A percentile compares a stretch with the other conserved stretches of the same genome.
These are phyloP conservation scores for Penicillium palitans DNA, from an alignment of 2,329 filamentous ascomycete species.

Conservation along the genomic window DNA sequence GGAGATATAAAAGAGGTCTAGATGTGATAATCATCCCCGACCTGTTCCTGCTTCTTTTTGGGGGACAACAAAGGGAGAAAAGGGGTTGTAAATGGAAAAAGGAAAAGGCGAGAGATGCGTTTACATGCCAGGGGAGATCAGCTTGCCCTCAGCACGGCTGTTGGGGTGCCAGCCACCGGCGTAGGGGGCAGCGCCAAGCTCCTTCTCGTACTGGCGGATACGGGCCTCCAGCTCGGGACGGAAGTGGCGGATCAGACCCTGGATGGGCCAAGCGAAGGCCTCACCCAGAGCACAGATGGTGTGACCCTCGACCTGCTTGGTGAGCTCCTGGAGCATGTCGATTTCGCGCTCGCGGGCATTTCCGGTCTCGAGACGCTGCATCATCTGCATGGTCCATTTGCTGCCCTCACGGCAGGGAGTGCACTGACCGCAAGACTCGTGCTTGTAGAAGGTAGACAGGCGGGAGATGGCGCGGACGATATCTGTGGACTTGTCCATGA, in stretches of 20 bases:
- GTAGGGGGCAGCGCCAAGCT: constrained; percentile 70
- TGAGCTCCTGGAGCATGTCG: constrained; percentile 98
- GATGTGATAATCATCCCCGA: constrained; percentile 14
- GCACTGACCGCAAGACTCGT: constrained; percentile 98
- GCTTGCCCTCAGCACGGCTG: constrained; percentile 72
- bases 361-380: constrained; percentile 92
- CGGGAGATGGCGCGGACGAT: constrained; percentile 91
- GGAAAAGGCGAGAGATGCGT: constrained; percentile 34
- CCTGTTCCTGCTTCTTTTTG: constrained; percentile 23
- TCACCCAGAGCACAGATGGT: constrained; percentile 98
- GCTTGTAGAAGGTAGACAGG: constrained; percentile 94
- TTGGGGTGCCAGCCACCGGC: constrained; percentile 86
- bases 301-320: constrained; percentile 98
- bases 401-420: constrained; percentile 98
- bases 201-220: constrained; percentile 75
- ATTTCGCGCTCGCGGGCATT: constrained; percentile 88
- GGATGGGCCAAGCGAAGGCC: constrained; percentile 97
- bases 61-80: constrained; percentile 13
- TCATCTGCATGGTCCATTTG: constrained; percentile 99
- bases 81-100: constrained; percentile 7
- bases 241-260: constrained; percentile 98
- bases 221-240: constrained; percentile 90
- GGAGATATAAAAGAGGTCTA: constrained; percentile 23
- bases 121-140: constrained; percentile 90
- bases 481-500: constrained; percentile 98